Conservation (phyloP, 1,139 yeast genomes). For the Casaregolazyma lundiana region DNA sequence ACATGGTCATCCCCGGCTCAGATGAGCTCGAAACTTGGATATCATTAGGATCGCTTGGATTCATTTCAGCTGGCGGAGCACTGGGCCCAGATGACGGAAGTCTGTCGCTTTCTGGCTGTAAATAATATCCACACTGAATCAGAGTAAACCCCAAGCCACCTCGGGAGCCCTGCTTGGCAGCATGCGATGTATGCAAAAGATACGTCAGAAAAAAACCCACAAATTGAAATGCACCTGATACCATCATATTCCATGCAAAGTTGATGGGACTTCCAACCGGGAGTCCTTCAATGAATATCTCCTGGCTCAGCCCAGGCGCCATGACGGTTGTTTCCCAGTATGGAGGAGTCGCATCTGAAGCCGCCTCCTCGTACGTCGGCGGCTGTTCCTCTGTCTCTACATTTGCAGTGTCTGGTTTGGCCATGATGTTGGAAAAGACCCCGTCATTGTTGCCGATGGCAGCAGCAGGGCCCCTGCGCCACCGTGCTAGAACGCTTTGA, state of each 20-base stretch:
- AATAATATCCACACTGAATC: constrained; percentile 66
- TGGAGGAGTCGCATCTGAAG: constrained; percentile 92
- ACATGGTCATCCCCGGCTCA: constrained; percentile 18
- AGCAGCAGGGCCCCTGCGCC: constrained; percentile 8
- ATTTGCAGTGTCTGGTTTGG: constrained; percentile 51
- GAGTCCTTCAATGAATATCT: constrained; percentile 87
- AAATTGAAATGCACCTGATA: constrained; percentile 85
- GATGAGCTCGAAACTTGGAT: constrained; percentile 26
- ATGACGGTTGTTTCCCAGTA: constrained; percentile 93
- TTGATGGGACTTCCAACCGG: constrained; percentile 94
- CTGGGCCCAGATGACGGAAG: constrained; percentile 32
- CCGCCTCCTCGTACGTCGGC: constrained; percentile 95
- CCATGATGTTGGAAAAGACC: constrained; percentile 84
- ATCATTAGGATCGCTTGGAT: constrained; percentile 37
- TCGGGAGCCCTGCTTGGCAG: constrained; percentile 93
- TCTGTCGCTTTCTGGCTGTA: constrained; percentile 46
- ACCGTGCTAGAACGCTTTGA: constrained; percentile 11
- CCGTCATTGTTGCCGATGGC: constrained; percentile 66
- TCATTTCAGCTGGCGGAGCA: constrained; percentile 29
- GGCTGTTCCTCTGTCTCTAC: constrained; percentile 51
- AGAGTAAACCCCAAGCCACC: constrained; percentile 89
- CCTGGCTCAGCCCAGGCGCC: constrained; percentile 77
- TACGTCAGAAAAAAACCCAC: constrained; percentile 91
- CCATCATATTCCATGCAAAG: constrained; percentile 84
- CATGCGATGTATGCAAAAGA: constrained; percentile 90